Conservation (phyloP, 805 yeast species). For the Myxozyma udenii region DNA sequence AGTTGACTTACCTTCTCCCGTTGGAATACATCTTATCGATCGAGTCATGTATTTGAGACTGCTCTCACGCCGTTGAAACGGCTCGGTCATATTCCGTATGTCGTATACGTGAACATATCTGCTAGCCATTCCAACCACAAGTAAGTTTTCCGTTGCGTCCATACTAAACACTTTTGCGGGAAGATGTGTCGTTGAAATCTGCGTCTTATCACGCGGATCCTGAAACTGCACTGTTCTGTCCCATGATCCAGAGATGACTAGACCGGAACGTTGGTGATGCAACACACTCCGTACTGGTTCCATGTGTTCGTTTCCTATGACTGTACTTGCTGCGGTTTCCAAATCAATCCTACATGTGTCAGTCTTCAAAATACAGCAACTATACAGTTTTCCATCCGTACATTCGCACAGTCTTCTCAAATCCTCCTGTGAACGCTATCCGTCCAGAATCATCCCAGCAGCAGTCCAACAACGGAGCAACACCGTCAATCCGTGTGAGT, state of each 20-base stretch:
- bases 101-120: constrained; percentile 60
- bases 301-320: constrained; percentile 39
- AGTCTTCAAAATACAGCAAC: neutral
- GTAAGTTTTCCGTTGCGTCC: constrained; percentile 49
- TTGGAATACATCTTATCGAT: constrained; percentile 53
- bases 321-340: constrained; percentile 41
- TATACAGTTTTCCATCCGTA: too few relatives aligned
- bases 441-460: constrained; percentile 33
- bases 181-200: constrained; percentile 30
- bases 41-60: constrained; percentile 67
- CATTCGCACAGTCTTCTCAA: constrained; percentile 17
- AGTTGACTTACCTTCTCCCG: constrained; percentile 48
- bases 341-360: constrained; percentile 46
- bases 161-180: constrained; percentile 58
- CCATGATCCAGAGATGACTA: constrained; percentile 60
- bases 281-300: constrained; percentile 44
- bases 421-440: constrained; percentile 20
- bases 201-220: constrained; percentile 42
- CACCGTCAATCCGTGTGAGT: constrained; percentile 31
- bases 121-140: constrained; percentile 55
- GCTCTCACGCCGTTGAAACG: constrained; percentile 54
- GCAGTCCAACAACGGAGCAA: constrained; percentile 38
- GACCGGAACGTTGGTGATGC: constrained; percentile 35
- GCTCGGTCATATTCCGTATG: constrained; percentile 45
- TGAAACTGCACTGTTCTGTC: constrained; percentile 50